Evolutionary conservation across 495 filamentous ascomycete species (phyloP).

Genomic region (Lophiotrema nucula): DNA sequence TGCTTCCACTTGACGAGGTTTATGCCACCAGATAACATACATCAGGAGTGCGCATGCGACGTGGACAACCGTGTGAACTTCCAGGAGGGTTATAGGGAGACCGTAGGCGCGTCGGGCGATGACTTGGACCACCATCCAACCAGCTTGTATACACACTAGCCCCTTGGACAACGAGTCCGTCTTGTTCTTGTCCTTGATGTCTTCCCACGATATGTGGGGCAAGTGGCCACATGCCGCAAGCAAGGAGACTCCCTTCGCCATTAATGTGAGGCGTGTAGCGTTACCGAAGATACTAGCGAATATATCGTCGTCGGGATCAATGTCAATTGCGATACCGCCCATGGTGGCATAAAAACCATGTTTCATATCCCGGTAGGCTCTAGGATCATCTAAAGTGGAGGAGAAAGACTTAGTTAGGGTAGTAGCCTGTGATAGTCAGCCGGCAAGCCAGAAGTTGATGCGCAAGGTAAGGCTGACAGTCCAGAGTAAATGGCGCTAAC

Average conservation of each 20-base stretch:
- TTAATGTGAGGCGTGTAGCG: background rate
- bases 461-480: too few relatives aligned
- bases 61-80: slow-evolving; percentile 8
- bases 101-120: background rate
- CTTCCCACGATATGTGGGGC: background rate
- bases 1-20: slow-evolving; percentile 2
- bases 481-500: too few relatives aligned
- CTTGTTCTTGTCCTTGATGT: slow-evolving; percentile 7
- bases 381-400: too few relatives aligned
- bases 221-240: background rate
- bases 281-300: background rate
- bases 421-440: too few relatives aligned
- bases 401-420: too few relatives aligned
- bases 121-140: slow-evolving; percentile 1
- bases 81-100: background rate
- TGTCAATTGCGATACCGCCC: slow-evolving; percentile 9
- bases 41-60: background rate
- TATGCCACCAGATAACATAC: slow-evolving; percentile 11
- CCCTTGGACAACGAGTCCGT: background rate
- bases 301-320: background rate
- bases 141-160: slow-evolving; percentile 2
- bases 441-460: too few relatives aligned
- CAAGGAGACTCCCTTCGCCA: background rate
- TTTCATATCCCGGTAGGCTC: too few relatives aligned
- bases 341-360: slow-evolving; percentile 10